A percentile compares a stretch with the other conserved stretches of the same genome.
Evolutionary conservation across 2,329 filamentous ascomycete species (phyloP).

Genomic region (Bipolaris oryzae): DNA sequence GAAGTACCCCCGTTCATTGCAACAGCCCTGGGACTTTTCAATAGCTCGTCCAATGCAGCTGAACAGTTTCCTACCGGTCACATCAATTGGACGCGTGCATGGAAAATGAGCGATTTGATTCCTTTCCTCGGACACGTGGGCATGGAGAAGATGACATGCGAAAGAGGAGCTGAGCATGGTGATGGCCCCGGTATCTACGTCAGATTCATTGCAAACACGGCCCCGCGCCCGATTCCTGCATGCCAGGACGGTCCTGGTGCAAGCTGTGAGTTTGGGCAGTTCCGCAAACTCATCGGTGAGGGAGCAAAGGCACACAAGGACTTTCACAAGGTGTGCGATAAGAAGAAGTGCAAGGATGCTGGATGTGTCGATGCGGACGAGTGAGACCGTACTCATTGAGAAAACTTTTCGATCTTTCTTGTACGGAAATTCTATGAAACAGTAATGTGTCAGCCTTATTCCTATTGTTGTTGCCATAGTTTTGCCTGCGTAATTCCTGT

Average conservation of each 20-base stretch:
- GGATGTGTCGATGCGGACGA: conserved; percentile 1
- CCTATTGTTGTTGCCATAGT: too few species aligned
- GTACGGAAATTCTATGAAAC: not conserved
- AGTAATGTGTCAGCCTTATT: not conserved
- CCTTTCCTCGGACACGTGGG: conserved; percentile 70
- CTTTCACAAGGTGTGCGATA: conserved; percentile 40
- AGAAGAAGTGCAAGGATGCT: conserved; percentile 21
- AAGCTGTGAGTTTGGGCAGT: conserved; percentile 55
- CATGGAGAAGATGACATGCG: conserved; percentile 68
- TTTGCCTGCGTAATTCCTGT: not conserved
- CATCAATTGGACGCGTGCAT: conserved; percentile 65
- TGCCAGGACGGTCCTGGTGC: conserved; percentile 58
- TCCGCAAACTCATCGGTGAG: conserved; percentile 50
- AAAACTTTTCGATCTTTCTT: not conserved
- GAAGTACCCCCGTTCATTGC: conserved; percentile 70
- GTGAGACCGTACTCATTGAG: not conserved
- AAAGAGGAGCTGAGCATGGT: conserved; percentile 55
- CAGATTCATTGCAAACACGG: conserved; percentile 59
- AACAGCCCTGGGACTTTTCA: conserved; percentile 71
- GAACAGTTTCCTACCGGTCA: conserved; percentile 66
- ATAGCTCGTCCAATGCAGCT: conserved; percentile 67
- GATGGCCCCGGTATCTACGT: conserved; percentile 55
- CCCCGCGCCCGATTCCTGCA: conserved; percentile 55
- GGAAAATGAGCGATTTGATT: conserved; percentile 67
- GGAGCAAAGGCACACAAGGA: conserved; percentile 45